Evolutionary conservation across 1,284 basidiomycete genomes (phyloP).

Genomic region (Sporisorium exsertum): DNA sequence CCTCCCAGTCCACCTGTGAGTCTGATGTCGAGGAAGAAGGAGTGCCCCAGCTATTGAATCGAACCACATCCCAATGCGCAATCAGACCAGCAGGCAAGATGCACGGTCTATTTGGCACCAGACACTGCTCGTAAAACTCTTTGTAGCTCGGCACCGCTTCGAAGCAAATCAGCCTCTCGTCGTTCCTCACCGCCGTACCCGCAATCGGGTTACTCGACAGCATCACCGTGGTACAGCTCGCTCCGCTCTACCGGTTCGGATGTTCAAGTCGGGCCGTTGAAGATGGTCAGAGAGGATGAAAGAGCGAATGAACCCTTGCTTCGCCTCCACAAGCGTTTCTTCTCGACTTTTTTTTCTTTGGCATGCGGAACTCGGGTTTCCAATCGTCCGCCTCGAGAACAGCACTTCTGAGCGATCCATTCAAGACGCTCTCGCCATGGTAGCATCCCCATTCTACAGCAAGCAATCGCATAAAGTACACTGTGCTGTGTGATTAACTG

Average conservation of each 20-base stretch:
- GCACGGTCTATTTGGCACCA: conserved; percentile 53
- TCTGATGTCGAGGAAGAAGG: neutral
- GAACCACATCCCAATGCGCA: conserved; percentile 20
- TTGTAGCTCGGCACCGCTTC: conserved; percentile 36
- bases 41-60: neutral
- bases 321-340: conserved; percentile 10
- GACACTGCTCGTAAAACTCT: conserved; percentile 38
- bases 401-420: neutral
- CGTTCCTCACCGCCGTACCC: neutral
- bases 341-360: conserved; percentile 4
- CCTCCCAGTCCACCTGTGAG: conserved; percentile 31
- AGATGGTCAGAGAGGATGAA: neutral
- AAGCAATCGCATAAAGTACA: conserved; percentile 1
- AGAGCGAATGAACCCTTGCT: neutral
- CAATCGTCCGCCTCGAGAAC: conserved; percentile 2
- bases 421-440: neutral
- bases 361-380: conserved; percentile 13
- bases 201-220: neutral
- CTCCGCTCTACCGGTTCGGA: too few relatives aligned
- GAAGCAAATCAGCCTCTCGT: conserved; percentile 22
- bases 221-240: neutral
- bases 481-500: neutral
- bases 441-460: neutral
- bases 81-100: conserved; percentile 44
- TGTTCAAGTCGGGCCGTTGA: neutral